Base-by-base conservation (phyloP, 164 flowering plant species). In the Magnolia sinica region DNA sequence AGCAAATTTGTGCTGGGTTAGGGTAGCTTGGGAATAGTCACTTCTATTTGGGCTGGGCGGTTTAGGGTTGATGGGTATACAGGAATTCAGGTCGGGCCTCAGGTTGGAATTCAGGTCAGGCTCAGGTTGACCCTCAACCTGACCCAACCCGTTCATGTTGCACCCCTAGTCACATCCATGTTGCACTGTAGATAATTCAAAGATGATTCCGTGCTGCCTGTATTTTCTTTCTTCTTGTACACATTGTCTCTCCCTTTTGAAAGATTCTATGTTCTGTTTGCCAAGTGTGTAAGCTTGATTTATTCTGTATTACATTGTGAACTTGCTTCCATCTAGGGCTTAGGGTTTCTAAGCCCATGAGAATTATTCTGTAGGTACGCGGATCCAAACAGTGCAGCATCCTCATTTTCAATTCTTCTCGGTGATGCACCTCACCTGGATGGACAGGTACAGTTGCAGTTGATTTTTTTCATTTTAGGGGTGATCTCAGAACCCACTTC, bases 341-440 rank as follows among this genome's bases (percentile, higher is more conserved):
- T 37, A 37, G 45, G 45, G 7, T 37, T 37, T 37, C 45, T 37
- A 37, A 37, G 45, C 45, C 45, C 45, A 7, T 37, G 45, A 37
- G 45, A 37, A 37, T 37, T 51, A 4, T 50, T 16, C 55, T 78
- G 68, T 81, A 94, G 97, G 83, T 86, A 84, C 81, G 68, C 87
- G 22, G 98, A 94, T 83, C 97, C 97, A 71, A 75, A 94, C 81
- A 94, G 98, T 83, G 98, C 88, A 59, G 10, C 76, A 72, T 95
- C 99, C 29, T 96, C 98, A 9, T 96, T 96, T 78, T 96, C 99
- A 59, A 92, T 96, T 27, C 98, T 96, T 84, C 93, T 93, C 58
- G 97, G 98, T 22, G 88, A 96, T 88, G 98, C 98, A n/a, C 99
- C 99, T 81, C 99, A 96, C 83, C 99, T 93, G 68, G 96, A 96